Evolutionary conservation across 169 alveolate genomes (phyloP).

Genomic region (Perkinsus marinus): DNA sequence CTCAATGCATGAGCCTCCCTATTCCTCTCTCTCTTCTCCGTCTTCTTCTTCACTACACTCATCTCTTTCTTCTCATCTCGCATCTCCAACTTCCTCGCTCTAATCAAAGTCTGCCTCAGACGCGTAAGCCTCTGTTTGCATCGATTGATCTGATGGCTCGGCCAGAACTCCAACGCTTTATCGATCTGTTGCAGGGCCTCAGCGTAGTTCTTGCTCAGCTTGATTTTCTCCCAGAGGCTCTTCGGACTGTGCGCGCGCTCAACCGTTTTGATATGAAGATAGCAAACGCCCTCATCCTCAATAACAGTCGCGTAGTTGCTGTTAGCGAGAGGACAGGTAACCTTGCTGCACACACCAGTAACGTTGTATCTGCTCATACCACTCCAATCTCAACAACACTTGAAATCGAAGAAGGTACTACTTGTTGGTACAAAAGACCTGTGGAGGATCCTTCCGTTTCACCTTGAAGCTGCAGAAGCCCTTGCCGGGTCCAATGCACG

Average conservation of each 20-base stretch:
- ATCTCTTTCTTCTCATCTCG: conserved; percentile 38
- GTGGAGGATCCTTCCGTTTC: not conserved
- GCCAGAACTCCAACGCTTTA: conserved; percentile 79
- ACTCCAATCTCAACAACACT: conserved; percentile 9
- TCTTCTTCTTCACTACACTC: conserved; percentile 76
- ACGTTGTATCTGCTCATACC: conserved; percentile 69
- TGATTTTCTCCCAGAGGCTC: conserved; percentile 86
- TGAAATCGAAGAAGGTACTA: not conserved
- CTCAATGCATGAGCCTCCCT: conserved; percentile 87
- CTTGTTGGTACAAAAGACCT: conserved; percentile 41
- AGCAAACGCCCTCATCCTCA: conserved; percentile 85
- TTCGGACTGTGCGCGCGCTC: conserved; percentile 96
- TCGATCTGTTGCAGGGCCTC: conserved; percentile 84
- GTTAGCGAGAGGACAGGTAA: conserved; percentile 95
- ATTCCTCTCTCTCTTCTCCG: conserved; percentile 91
- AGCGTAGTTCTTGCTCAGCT: conserved; percentile 73
- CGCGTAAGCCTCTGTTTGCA: conserved; percentile 90
- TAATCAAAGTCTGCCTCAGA: conserved; percentile 79
- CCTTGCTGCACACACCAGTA: conserved; percentile 94
- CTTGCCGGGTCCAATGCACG: not conserved
- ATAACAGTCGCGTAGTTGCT: conserved; percentile 90
- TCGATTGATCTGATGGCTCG: conserved; percentile 81
- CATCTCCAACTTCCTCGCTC: conserved; percentile 74
- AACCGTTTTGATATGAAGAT: conserved; percentile 87
- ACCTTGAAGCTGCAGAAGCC: not conserved